phyloP scores from a whole-genome alignment of 306 rosid genomes.

The Glycine latifolia region DNA sequence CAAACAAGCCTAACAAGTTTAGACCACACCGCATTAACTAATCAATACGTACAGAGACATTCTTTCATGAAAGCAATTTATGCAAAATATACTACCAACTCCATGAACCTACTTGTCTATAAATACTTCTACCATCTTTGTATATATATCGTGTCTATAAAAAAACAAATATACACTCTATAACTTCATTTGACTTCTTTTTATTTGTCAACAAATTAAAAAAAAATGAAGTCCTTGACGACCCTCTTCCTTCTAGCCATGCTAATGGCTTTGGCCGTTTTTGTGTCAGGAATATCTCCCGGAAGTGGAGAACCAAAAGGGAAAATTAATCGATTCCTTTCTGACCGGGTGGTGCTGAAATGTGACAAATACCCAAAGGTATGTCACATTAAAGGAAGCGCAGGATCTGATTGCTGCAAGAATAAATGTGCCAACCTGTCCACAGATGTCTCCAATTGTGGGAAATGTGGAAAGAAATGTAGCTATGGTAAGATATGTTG shows the following conservation, averaged over 20 bases:
- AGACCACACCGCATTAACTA: constrained; percentile 51
- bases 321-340: constrained; percentile 46
- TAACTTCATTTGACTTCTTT: neutral
- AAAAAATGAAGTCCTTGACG: constrained; percentile 50
- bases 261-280: constrained; percentile 53
- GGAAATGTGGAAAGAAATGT: constrained; percentile 73
- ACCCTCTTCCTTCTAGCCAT: constrained; percentile 53
- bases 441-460: constrained; percentile 61
- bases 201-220: too few species aligned
- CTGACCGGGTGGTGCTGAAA: constrained; percentile 31
- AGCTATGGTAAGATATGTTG: constrained; percentile 64
- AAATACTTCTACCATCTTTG: constrained; percentile 42
- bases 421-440: constrained; percentile 59
- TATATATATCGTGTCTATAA: constrained; percentile 31
- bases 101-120: constrained; percentile 37
- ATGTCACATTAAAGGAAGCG: constrained; percentile 55
- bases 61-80: neutral
- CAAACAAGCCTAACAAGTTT: constrained; percentile 55
- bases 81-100: constrained; percentile 15
- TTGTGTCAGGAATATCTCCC: constrained; percentile 32
- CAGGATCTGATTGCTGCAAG: constrained; percentile 57
- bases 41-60: neutral
- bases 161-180: neutral
- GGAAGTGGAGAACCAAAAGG: constrained; percentile 34
- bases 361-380: constrained; percentile 62